Conservation (phyloP, 257 asterid species). For the Thymus quinquecostatus region DNA sequence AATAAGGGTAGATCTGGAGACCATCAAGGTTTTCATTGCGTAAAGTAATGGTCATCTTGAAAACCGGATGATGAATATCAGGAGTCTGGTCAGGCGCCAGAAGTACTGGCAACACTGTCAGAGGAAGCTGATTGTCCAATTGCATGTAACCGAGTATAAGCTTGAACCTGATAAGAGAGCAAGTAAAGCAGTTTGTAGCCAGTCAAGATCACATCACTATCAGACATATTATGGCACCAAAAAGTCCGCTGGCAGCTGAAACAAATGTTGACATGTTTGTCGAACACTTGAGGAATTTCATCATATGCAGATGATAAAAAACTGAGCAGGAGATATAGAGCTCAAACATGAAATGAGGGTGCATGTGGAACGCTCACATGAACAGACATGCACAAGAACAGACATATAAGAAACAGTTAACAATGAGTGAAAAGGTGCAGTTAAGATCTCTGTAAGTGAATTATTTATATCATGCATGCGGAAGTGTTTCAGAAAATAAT, state of each 20-base stretch:
- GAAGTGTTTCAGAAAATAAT: constrained; percentile 15
- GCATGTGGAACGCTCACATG: constrained; percentile 1
- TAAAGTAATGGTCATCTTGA: constrained; percentile 84
- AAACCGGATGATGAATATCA: constrained; percentile 83
- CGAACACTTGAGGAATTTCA: constrained; percentile 24
- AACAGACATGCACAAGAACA: constrained; percentile 10
- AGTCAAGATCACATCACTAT: constrained; percentile 22
- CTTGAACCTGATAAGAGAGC: constrained; percentile 68
- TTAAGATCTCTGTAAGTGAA: background rate
- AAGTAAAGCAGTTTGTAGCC: constrained; percentile 22
- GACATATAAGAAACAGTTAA: constrained; percentile 1
- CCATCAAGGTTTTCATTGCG: constrained; percentile 82
- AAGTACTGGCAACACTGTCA: constrained; percentile 90
- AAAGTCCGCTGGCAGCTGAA: background rate
- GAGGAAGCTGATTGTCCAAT: constrained; percentile 95
- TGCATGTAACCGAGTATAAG: constrained; percentile 87
- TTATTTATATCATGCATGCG: background rate
- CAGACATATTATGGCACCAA: background rate
- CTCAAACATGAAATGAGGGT: constrained; percentile 17
- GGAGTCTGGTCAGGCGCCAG: constrained; percentile 87
- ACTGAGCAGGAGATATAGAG: constrained; percentile 16
- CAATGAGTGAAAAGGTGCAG: background rate
- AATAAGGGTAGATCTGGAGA: constrained; percentile 85
- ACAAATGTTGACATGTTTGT: constrained; percentile 15
- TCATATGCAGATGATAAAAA: constrained; percentile 7